phyloP scores from a whole-genome alignment of 495 filamentous ascomycete species.

The Aspergillus saccharolyticus region DNA sequence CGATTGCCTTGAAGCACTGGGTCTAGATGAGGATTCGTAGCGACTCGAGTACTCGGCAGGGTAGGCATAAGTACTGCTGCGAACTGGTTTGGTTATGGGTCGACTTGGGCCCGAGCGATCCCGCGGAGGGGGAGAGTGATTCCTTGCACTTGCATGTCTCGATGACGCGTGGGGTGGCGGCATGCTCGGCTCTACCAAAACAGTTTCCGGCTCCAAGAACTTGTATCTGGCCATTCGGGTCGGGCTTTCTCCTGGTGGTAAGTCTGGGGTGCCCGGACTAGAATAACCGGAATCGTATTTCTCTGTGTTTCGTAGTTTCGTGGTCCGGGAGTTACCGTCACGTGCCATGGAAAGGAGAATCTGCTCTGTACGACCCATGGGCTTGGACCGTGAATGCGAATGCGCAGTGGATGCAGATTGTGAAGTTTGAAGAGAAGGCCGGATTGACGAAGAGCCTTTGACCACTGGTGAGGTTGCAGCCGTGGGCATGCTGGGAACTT shows the following conservation, averaged over 20 bases:
- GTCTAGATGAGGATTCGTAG: conserved; percentile 1
- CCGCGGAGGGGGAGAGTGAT: conserved; percentile 18
- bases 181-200: conserved; percentile 31
- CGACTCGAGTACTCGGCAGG: conserved; percentile 3
- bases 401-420: conserved; percentile 31
- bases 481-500: conserved; percentile 27
- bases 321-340: conserved; percentile 25
- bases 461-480: conserved; percentile 23
- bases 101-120: conserved; percentile 7
- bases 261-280: conserved; percentile 40
- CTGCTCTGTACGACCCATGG: conserved; percentile 20
- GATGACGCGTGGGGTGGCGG: conserved; percentile 20
- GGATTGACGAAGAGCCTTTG: conserved; percentile 21
- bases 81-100: conserved; percentile 8
- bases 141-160: conserved; percentile 13
- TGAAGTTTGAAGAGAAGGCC: conserved; percentile 24
- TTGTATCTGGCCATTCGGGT: conserved; percentile 37
- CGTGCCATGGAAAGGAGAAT: conserved; percentile 23
- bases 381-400: conserved; percentile 23
- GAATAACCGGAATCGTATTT: conserved; percentile 45
- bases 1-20: conserved; percentile 7
- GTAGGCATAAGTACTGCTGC: conserved; percentile 21
- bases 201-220: conserved; percentile 24
- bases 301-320: conserved; percentile 29
- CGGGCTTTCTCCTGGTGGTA: conserved; percentile 21